These are phyloP conservation scores for Chenopodium berlandieri DNA, from an alignment of 148 eudicot genomes.

Conservation along the genomic window DNA sequence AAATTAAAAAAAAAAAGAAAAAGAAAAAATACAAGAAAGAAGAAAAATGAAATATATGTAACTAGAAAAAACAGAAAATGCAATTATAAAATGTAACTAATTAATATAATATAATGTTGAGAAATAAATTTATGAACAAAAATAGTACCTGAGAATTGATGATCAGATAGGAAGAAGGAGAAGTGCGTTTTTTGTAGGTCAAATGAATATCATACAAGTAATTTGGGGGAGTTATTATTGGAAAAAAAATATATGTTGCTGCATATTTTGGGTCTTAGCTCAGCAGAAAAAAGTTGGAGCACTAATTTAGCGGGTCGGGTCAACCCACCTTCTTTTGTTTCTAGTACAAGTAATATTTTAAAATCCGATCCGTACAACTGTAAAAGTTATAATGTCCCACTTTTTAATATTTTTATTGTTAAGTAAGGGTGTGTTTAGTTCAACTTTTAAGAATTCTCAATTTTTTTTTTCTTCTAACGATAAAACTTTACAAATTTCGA, in stretches of 20 bases:
- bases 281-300: background rate
- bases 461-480: too few relatives aligned
- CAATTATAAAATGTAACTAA: too few relatives aligned
- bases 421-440: too few relatives aligned
- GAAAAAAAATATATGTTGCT: background rate
- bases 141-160: conserved; percentile 11
- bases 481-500: too few relatives aligned
- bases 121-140: background rate
- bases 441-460: too few relatives aligned
- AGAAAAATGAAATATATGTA: background rate
- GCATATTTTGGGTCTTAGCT: background rate
- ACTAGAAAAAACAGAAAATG: background rate
- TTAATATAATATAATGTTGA: background rate
- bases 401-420: too few relatives aligned
- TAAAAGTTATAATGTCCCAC: too few relatives aligned
- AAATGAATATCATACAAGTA: background rate
- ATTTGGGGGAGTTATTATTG: background rate
- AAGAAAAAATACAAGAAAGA: too few relatives aligned
- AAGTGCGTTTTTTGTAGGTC: conserved; percentile 10
- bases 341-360: too few relatives aligned
- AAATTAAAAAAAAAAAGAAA: too few relatives aligned
- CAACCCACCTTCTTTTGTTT: conserved; percentile 9
- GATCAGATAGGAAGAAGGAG: background rate
- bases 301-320: background rate
- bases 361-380: too few relatives aligned